Percentiles rank a stretch among this genome's conserved stretches.
Evolutionary conservation across 23 red algal genomes (phyloP).

Genomic region (Gracilariopsis chorda): DNA sequence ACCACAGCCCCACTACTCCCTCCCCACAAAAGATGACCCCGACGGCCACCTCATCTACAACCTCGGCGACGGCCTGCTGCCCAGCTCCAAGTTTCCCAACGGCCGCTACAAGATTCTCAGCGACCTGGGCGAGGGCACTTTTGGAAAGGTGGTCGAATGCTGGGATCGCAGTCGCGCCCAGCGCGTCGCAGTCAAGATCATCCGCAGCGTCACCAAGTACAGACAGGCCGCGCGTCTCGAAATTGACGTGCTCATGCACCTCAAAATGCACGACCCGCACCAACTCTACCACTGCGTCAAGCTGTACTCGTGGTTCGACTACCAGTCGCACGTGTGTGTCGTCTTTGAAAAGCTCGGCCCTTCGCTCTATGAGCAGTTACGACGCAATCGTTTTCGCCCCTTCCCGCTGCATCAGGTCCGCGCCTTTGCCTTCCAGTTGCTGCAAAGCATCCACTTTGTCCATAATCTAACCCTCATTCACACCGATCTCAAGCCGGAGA

Average conservation of each 20-base stretch:
- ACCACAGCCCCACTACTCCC: not conserved
- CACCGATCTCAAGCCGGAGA: constrained; percentile 98
- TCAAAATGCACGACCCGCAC: constrained; percentile 47
- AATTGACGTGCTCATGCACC: constrained; percentile 70
- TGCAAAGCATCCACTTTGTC: constrained; percentile 84
- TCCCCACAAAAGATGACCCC: constrained; percentile 53
- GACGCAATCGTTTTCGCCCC: constrained; percentile 76
- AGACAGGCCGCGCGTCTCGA: constrained; percentile 77
- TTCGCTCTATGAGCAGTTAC: constrained; percentile 86
- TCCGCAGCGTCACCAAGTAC: constrained; percentile 81
- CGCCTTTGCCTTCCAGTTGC: constrained; percentile 74
- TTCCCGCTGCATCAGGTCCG: constrained; percentile 74
- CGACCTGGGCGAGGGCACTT: constrained; percentile 84
- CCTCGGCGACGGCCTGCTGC: constrained; percentile 72
- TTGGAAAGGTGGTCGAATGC: constrained; percentile 89
- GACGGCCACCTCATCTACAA: constrained; percentile 82
- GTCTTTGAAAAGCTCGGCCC: constrained; percentile 92
- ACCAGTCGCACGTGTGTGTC: constrained; percentile 84
- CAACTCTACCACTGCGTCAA: constrained; percentile 72
- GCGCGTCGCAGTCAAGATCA: constrained; percentile 81
- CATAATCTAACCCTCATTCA: constrained; percentile 86
- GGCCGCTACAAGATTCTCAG: constrained; percentile 83
- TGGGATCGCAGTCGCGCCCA: constrained; percentile 65
- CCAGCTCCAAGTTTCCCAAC: constrained; percentile 59
- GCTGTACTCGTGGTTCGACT: constrained; percentile 82